Evolutionary conservation across 257 asterid species (phyloP).

Genomic region (Jacaranda mimosifolia): DNA sequence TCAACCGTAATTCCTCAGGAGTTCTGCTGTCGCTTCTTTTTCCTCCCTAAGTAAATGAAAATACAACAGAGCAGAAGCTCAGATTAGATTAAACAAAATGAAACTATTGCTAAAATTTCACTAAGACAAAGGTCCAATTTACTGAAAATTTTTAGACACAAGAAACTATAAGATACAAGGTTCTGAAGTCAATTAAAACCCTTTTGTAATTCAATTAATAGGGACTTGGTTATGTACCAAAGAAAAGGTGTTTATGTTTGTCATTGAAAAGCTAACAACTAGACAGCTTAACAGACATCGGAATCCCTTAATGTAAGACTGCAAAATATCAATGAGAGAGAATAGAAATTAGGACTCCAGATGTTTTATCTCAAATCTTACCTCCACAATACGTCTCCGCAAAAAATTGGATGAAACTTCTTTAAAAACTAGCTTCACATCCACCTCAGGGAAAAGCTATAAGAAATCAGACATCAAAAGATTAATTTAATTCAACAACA

Average conservation of each 20-base stretch:
- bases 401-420: constrained; percentile 86
- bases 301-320: constrained; percentile 6
- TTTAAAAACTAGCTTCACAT: constrained; percentile 94
- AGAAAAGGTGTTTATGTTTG: constrained; percentile 15
- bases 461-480: constrained; percentile 27
- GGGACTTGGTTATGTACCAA: constrained; percentile 5
- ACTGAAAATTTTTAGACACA: constrained; percentile 6
- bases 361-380: constrained; percentile 40
- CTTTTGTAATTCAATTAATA: constrained; percentile 17
- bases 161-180: constrained; percentile 23
- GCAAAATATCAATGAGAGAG: constrained; percentile 11
- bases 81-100: constrained; percentile 15
- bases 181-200: constrained; percentile 18
- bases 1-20: constrained; percentile 75
- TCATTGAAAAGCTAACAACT: background rate
- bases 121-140: constrained; percentile 14
- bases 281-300: background rate
- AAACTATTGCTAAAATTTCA: constrained; percentile 27
- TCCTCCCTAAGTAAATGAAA: constrained; percentile 67
- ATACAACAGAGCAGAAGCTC: constrained; percentile 28
- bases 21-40: constrained; percentile 94
- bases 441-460: constrained; percentile 86
- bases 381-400: constrained; percentile 95
- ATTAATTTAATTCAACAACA: background rate
- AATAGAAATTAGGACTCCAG: constrained; percentile 19